Conservation (phyloP, 108 stramenopile species). For the Nitzschia sp. region DNA sequence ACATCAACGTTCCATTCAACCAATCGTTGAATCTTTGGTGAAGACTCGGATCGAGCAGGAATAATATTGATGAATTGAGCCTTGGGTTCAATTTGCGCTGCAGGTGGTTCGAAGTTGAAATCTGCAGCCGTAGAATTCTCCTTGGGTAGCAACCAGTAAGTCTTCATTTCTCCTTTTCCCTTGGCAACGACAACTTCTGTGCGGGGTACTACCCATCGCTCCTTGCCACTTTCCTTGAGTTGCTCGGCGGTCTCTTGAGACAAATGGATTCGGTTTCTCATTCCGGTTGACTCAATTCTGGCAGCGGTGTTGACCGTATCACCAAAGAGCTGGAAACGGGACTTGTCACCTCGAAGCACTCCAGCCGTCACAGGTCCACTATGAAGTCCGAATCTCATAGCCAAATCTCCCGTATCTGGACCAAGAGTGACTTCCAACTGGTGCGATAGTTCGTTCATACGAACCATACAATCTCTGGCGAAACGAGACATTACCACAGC, state of each 20-base stretch:
- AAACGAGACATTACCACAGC: slow-evolving; percentile 48
- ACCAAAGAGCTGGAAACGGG: slow-evolving; percentile 64
- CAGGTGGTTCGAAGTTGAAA: not conserved
- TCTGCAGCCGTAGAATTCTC: not conserved
- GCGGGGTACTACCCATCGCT: slow-evolving; percentile 39
- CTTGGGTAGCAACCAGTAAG: slow-evolving; percentile 45
- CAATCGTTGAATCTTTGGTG: slow-evolving; percentile 28
- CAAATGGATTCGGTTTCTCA: slow-evolving; percentile 45
- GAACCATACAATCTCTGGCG: slow-evolving; percentile 38
- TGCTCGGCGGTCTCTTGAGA: slow-evolving; percentile 49
- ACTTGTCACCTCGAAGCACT: slow-evolving; percentile 55
- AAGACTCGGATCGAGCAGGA: not conserved
- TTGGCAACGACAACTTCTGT: slow-evolving; percentile 44
- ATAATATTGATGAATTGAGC: not conserved
- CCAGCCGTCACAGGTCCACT: slow-evolving; percentile 66
- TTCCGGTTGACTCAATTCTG: slow-evolving; percentile 50
- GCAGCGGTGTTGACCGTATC: slow-evolving; percentile 63
- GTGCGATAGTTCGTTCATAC: slow-evolving; percentile 34
- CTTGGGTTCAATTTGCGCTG: not conserved
- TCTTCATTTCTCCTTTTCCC: slow-evolving; percentile 58
- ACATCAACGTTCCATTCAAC: slow-evolving; percentile 39
- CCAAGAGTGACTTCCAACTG: slow-evolving; percentile 31
- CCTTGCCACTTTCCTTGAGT: slow-evolving; percentile 35
- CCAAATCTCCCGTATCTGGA: slow-evolving; percentile 35
- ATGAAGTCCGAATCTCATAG: slow-evolving; percentile 55